Evolutionary conservation across 1,284 basidiomycete species (phyloP).

Genomic region (Cutaneotrichosporon arboriforme): DNA sequence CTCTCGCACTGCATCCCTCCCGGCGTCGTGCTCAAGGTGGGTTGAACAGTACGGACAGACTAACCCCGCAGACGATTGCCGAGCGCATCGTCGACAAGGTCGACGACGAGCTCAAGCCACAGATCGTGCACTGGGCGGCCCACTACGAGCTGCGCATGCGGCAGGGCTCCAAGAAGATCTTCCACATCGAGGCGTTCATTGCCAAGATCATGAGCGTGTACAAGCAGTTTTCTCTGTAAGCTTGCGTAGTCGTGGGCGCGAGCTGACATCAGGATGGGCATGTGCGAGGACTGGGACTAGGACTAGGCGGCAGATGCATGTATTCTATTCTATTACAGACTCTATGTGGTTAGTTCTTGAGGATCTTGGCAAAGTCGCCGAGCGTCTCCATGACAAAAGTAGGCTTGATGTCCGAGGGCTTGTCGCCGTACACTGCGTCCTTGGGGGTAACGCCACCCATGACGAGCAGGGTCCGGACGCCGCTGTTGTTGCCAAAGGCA

Average conservation of each 20-base stretch:
- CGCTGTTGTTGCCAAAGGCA: conserved; percentile 78
- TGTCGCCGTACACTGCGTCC: conserved; percentile 65
- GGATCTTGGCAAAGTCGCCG: conserved; percentile 58
- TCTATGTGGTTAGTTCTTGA: conserved; percentile 6
- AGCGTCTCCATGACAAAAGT: conserved; percentile 72
- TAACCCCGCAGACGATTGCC: conserved; percentile 66
- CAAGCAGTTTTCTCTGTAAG: conserved; percentile 39
- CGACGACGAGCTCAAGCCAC: conserved; percentile 79
- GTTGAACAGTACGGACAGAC: conserved; percentile 14
- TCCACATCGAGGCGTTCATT: conserved; percentile 78
- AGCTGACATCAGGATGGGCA: conserved; percentile 19
- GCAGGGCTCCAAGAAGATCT: conserved; percentile 87
- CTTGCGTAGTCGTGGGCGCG: not conserved
- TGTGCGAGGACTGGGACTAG: conserved; percentile 18
- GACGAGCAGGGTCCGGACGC: conserved; percentile 80
- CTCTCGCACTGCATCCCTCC: conserved; percentile 98
- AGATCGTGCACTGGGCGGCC: conserved; percentile 94
- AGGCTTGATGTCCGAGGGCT: conserved; percentile 66
- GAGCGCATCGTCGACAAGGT: conserved; percentile 79
- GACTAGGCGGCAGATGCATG: not conserved
- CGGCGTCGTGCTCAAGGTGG: conserved; percentile 77
- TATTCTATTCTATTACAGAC: not conserved
- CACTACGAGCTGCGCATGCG: conserved; percentile 91
- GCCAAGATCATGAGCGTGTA: conserved; percentile 47
- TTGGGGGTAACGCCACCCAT: conserved; percentile 79